Percentiles rank a stretch among this genome's conserved stretches.
Conservation (phyloP, 1,284 basidiomycete genomes). For the Cryptococcus depauperatus region DNA sequence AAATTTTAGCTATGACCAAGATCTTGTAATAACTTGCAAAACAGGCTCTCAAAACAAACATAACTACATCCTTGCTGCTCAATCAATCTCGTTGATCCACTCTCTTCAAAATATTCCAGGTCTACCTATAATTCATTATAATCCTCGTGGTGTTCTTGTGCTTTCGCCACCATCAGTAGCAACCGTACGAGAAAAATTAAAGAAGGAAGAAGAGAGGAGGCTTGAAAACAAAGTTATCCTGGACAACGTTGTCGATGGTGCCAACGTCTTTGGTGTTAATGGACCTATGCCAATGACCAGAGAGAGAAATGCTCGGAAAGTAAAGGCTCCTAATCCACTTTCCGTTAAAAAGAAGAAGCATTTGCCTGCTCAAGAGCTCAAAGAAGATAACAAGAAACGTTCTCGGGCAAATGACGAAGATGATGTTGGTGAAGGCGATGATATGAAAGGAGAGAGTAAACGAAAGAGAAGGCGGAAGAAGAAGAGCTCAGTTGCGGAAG, state of each 20-base stretch:
- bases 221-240: constrained; percentile 39
- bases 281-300: constrained; percentile 42
- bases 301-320: constrained; percentile 59
- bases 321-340: constrained; percentile 85
- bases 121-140: constrained; percentile 78
- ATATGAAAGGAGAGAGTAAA: constrained; percentile 12
- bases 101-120: constrained; percentile 64
- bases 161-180: constrained; percentile 74
- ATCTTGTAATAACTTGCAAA: constrained; percentile 1
- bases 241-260: constrained; percentile 35
- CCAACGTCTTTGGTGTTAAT: constrained; percentile 51
- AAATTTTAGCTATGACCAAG: not conserved
- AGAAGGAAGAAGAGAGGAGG: constrained; percentile 46
- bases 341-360: constrained; percentile 85
- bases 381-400: constrained; percentile 8
- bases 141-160: constrained; percentile 75
- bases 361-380: constrained; percentile 3
- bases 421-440: constrained; percentile 12
- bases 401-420: constrained; percentile 11
- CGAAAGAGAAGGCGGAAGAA: constrained; percentile 36
- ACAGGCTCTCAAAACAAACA: constrained; percentile 80
- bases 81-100: constrained; percentile 60
- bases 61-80: constrained; percentile 76
- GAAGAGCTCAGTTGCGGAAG: constrained; percentile 32
- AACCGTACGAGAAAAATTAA: constrained; percentile 61